Base-by-base conservation (phyloP, 257 asterid genomes). In the Primulina tabacum region DNA sequence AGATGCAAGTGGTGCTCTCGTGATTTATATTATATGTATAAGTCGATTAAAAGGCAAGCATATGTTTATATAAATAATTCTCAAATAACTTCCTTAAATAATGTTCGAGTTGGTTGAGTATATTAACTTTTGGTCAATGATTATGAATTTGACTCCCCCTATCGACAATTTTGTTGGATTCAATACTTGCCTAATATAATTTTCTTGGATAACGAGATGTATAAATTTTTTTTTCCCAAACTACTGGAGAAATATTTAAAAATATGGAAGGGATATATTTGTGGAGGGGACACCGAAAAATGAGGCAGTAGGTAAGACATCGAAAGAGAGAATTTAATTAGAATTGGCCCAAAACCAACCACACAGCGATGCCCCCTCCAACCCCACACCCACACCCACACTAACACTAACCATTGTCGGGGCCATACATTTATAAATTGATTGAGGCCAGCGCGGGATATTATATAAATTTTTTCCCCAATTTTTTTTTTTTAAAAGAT, bases 241-340 rank as follows among this genome's bases (percentile, higher is more conserved):
- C 1, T 24, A 68, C 47, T 60, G 53, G 57, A 34, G 24, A 60
- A 81, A 81, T 37, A 35, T 35, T 34, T 58, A 73, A 79, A 55
- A 59, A 74, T 50, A 60, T 80, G 84, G 53, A 32, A 55, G 77
- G 81, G 76, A 17, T 62, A 17, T 62, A 60, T 47, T 47, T 47
- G 55, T 47, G 70, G 84, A 71, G 69, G 87, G 88, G 90, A 78
- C 88, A 76, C 73, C 70, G 74, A 78, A 60, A 47, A 76, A 73
- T 62, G 75, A 68, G 71, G 83, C 77, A 68, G 79, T 75, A 66
- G 83, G 83, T 77, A 73, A 68, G 29, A 17, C 2, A 55, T 56
- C 18, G 20, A 26, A 65, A 34, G 30, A 33, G 20, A 16, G 34
- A 16, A 64, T 66, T 29, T 10, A 58, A 63, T 47, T 47, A 47